Evolutionary conservation across 2,329 filamentous ascomycete species (phyloP).

Genomic region (Xylariaceae sp.): DNA sequence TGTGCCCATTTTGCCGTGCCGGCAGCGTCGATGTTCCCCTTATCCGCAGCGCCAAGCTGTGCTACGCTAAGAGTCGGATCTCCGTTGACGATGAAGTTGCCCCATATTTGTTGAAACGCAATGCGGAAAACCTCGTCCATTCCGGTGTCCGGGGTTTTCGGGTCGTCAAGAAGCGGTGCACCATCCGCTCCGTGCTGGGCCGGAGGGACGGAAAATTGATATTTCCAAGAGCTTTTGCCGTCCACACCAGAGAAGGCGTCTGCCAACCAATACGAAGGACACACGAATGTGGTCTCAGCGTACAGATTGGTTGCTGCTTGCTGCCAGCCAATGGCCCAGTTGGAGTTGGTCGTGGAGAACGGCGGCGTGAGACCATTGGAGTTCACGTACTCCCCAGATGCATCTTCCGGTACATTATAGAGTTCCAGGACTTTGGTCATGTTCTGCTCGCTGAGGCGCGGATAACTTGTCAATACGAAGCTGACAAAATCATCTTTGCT

Average conservation of each 20-base stretch:
- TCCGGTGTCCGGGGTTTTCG: conserved; percentile 15
- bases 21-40: conserved; percentile 30
- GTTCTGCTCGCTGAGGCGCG: conserved; percentile 31
- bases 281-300: conserved; percentile 51
- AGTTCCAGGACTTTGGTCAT: conserved; percentile 31
- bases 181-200: conserved; percentile 38
- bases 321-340: conserved; percentile 47
- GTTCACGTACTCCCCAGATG: conserved; percentile 32
- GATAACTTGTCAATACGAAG: conserved; percentile 34
- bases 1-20: conserved; percentile 32
- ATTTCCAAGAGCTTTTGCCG: conserved; percentile 38
- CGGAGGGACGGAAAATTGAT: conserved; percentile 44
- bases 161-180: conserved; percentile 33
- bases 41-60: conserved; percentile 27
- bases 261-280: conserved; percentile 52
- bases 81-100: conserved; percentile 41
- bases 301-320: conserved; percentile 50
- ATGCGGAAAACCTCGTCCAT: conserved; percentile 27
- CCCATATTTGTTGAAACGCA: conserved; percentile 41
- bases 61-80: conserved; percentile 36
- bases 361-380: conserved; percentile 35
- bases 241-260: conserved; percentile 37
- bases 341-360: conserved; percentile 46
- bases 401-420: conserved; percentile 27
- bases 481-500: conserved; percentile 29